Base-by-base conservation (phyloP, 345 rosid genomes). In the Dipteronia dyeriana region DNA sequence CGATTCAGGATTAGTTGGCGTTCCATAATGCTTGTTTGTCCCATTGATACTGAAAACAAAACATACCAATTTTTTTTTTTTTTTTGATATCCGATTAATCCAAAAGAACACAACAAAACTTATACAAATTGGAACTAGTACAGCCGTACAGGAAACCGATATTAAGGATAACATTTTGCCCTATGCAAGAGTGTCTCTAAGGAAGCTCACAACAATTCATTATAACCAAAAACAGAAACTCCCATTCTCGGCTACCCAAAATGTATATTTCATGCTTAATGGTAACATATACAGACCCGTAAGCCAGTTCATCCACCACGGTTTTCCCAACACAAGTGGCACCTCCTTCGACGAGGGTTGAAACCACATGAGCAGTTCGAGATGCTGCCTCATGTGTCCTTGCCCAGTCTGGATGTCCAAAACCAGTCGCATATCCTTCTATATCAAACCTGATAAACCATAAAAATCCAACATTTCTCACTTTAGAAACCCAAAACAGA, bases 311-410 rank as follows among this genome's bases (percentile, higher is more conserved):
- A 79, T 92, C 98, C 73, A 96, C 90, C 3, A 92, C 87, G 73
- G 98, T 94, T 83, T 90, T 94, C 60, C 98, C 99, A 78, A 91
- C 82, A 82, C 98, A 94, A 73, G 99, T 90, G 66, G 98, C 99
- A 60, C 99, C 99, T 70, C 92, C 98, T 81, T 92, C 97, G 73
- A 91, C 93, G 2, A 96, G 98, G 73, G 86, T 43, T 34, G 87
- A 89, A 65, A 96, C 88, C 62, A 90, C 95, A 62, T 87, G 63
- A 67, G 91, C 79, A 0, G 98, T 96, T 47, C 78, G 83, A 65
- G 88, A 84, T 78, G 94, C 94, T 31, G 88, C 79, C 57, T 83
- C 90, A 76, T 94, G 97, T 0, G 94, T 90, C 84, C 85, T 89
- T 68, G 67, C 87, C 99, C 99, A 96, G 68, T 96, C 97, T 17